These are phyloP conservation scores for Plasmodium relictum DNA, from an alignment of 169 alveolate species.

Conservation along the genomic window DNA sequence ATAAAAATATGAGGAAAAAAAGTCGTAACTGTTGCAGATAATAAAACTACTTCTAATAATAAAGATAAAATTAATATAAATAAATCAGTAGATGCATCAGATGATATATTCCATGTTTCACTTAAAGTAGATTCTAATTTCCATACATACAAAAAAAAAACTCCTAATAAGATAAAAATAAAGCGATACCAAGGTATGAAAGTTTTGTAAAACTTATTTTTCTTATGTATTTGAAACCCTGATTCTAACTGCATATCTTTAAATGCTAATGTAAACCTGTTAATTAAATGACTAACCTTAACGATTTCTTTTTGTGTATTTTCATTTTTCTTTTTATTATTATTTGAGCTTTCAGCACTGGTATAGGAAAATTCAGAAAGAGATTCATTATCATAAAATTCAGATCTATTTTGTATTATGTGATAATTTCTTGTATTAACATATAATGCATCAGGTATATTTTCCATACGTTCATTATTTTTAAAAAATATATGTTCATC, in stretches of 20 bases:
- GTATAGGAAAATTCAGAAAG: conserved; percentile 73
- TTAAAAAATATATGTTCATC: conserved; percentile 71
- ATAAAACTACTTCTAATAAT: conserved; percentile 55
- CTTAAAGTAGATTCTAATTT: conserved; percentile 61
- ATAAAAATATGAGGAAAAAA: conserved; percentile 69
- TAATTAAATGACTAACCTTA: conserved; percentile 77
- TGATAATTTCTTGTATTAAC: conserved; percentile 71
- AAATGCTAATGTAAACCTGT: conserved; percentile 83
- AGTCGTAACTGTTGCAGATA: conserved; percentile 72
- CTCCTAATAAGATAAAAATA: conserved; percentile 77
- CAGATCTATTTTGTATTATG: conserved; percentile 71
- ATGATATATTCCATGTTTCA: conserved; percentile 47
- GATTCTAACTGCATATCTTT: conserved; percentile 86
- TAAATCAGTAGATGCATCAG: conserved; percentile 43
- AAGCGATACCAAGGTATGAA: conserved; percentile 83
- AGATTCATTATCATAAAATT: conserved; percentile 50
- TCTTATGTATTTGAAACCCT: conserved; percentile 81
- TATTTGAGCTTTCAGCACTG: conserved; percentile 67
- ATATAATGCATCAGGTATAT: conserved; percentile 76
- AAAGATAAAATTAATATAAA: conserved; percentile 47
- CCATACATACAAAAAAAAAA: conserved; percentile 78
- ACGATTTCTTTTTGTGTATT: conserved; percentile 70
- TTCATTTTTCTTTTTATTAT: conserved; percentile 42
- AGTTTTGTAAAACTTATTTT: conserved; percentile 80
- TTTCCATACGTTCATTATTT: conserved; percentile 75